Conservation (phyloP, 139 green algal genomes). For the Coelastrella sp. region DNA sequence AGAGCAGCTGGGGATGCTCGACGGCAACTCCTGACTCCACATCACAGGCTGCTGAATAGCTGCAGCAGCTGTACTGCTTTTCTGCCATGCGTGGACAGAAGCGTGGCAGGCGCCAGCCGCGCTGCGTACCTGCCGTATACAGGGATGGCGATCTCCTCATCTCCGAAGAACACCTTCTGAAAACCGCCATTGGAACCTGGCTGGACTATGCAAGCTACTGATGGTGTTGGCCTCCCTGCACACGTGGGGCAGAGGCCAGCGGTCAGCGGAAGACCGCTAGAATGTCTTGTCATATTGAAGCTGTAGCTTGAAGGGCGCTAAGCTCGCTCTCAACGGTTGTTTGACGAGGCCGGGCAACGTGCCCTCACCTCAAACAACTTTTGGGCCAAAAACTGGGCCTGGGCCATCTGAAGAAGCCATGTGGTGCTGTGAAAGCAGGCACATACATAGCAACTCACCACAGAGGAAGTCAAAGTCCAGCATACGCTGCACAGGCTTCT, state of each 20-base stretch:
- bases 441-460: constrained; percentile 55
- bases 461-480: constrained; percentile 97
- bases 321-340: not conserved
- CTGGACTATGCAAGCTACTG: constrained; percentile 88
- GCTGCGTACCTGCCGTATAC: constrained; percentile 73
- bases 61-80: not conserved
- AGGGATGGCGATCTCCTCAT: constrained; percentile 91
- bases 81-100: too few relatives aligned
- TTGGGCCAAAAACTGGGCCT: too few relatives aligned
- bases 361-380: too few relatives aligned
- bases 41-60: not conserved
- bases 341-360: not conserved
- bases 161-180: constrained; percentile 96
- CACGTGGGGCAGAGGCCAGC: too few relatives aligned
- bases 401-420: too few relatives aligned
- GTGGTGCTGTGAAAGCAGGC: too few relatives aligned
- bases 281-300: too few relatives aligned
- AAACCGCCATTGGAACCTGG: constrained; percentile 88
- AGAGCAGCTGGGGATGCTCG: too few relatives aligned
- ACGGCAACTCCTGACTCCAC: too few relatives aligned
- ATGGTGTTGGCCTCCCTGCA: constrained; percentile 83
- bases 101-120: too few relatives aligned
- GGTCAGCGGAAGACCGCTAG: too few relatives aligned
- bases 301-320: too few relatives aligned
- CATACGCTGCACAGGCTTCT: constrained; percentile 88